A percentile compares a stretch with the other conserved stretches of the same genome.
Conservation (phyloP, 129 eudicot species). For the Artemisia annua region DNA sequence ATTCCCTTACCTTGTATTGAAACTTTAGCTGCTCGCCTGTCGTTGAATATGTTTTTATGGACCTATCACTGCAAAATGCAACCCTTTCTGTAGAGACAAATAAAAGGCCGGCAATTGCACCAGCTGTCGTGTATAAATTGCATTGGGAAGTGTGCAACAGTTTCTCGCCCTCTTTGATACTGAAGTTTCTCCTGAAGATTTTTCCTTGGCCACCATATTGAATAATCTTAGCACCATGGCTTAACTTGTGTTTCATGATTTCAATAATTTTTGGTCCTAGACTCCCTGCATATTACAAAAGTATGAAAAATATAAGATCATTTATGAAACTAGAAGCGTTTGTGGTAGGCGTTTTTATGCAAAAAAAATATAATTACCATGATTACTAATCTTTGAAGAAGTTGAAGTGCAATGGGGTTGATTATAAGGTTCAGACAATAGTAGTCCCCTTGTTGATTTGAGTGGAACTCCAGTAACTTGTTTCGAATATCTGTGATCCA, state of each 20-base stretch:
- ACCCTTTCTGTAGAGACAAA: slow-evolving; percentile 41
- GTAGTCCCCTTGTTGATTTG: slow-evolving; percentile 18
- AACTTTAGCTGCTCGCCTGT: slow-evolving; percentile 33
- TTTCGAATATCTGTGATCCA: slow-evolving; percentile 29
- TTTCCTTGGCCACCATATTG: slow-evolving; percentile 26
- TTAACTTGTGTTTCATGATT: slow-evolving; percentile 41
- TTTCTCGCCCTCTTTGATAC: slow-evolving; percentile 28
- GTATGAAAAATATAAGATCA: not conserved
- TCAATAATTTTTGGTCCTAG: slow-evolving; percentile 35
- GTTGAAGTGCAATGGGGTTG: slow-evolving; percentile 19
- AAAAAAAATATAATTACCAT: not conserved
- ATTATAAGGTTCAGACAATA: slow-evolving; percentile 9
- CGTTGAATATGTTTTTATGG: slow-evolving; percentile 39
- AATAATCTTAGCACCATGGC: slow-evolving; percentile 37
- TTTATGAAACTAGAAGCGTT: not conserved
- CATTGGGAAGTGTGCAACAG: slow-evolving; percentile 36
- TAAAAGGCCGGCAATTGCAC: slow-evolving; percentile 41
- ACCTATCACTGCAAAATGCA: slow-evolving; percentile 38
- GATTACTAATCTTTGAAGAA: not conserved
- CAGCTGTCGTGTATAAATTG: slow-evolving; percentile 40
- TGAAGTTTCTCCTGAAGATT: slow-evolving; percentile 32
- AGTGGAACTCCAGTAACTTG: slow-evolving; percentile 27
- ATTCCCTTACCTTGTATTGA: slow-evolving; percentile 27
- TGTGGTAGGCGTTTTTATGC: not conserved
- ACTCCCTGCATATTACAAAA: slow-evolving; percentile 30